Evolutionary conservation across 1,284 basidiomycete genomes (phyloP).

Genomic region (Tilletia indica): DNA sequence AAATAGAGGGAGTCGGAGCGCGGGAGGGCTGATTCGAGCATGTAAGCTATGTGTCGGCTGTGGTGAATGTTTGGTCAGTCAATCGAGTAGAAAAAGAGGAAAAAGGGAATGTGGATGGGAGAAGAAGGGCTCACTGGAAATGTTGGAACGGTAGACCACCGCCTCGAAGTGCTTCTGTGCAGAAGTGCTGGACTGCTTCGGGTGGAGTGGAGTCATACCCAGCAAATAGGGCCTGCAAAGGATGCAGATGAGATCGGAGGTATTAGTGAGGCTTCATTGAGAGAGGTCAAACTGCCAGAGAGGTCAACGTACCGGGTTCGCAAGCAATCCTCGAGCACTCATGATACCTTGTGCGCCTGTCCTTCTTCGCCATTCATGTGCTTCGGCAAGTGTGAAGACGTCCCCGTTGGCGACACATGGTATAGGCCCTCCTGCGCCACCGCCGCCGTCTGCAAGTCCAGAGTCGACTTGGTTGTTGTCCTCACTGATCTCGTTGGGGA

Average conservation of each 20-base stretch:
- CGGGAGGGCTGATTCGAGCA: conserved; percentile 62
- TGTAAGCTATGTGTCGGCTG: conserved; percentile 62
- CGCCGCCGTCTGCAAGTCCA: conserved; percentile 24
- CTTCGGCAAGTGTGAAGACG: conserved; percentile 62
- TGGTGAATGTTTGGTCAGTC: not conserved
- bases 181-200: conserved; percentile 60
- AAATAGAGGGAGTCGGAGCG: conserved; percentile 61
- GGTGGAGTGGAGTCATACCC: conserved; percentile 61
- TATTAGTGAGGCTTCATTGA: not conserved
- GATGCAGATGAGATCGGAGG: not conserved
- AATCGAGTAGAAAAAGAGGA: not conserved
- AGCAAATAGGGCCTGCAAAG: conserved; percentile 61
- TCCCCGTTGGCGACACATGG: conserved; percentile 65
- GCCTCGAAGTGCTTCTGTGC: conserved; percentile 57
- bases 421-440: conserved; percentile 58
- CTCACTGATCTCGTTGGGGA: too few relatives aligned
- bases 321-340: conserved; percentile 65
- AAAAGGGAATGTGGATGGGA: not conserved
- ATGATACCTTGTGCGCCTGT: conserved; percentile 64
- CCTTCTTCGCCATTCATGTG: conserved; percentile 57
- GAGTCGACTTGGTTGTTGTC: not conserved
- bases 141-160: conserved; percentile 62
- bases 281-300: not conserved
- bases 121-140: conserved; percentile 55
- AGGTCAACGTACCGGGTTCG: conserved; percentile 60